These are phyloP conservation scores for Spizellomyces sp. DNA, from an alignment of 192 early-diverging fungal species.

Conservation along the genomic window DNA sequence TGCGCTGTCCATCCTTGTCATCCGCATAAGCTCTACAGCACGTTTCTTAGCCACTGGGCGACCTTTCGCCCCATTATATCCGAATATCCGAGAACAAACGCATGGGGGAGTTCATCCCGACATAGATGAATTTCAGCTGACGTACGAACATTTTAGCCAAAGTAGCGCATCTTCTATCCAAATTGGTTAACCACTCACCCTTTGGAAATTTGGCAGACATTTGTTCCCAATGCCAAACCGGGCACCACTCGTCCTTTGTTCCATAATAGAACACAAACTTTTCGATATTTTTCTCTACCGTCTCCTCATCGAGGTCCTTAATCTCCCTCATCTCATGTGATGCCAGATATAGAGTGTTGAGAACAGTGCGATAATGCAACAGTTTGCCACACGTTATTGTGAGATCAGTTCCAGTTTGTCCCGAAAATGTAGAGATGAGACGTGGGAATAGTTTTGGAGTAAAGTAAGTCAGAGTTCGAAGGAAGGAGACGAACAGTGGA, in stretches of 20 bases:
- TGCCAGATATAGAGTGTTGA: conserved; percentile 72
- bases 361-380: conserved; percentile 44
- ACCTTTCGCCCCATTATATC: conserved; percentile 46
- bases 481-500: conserved; percentile 39
- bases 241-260: conserved; percentile 76
- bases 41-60: conserved; percentile 30
- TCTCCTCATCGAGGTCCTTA: conserved; percentile 62
- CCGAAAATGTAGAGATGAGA: conserved; percentile 11
- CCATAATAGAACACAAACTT: conserved; percentile 84
- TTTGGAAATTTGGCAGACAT: conserved; percentile 68
- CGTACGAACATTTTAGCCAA: background rate
- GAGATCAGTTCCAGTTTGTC: conserved; percentile 41
- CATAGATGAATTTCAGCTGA: conserved; percentile 59
- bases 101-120: conserved; percentile 73
- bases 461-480: background rate
- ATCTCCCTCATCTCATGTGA: conserved; percentile 75
- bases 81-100: conserved; percentile 72
- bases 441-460: background rate
- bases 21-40: background rate
- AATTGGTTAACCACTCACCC: conserved; percentile 31
- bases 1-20: no score
- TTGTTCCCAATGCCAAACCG: conserved; percentile 63
- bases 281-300: conserved; percentile 55
- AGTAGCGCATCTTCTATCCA: background rate
- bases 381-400: conserved; percentile 66